These are phyloP conservation scores for Senna siamea DNA, from an alignment of 306 rosid genomes.

Conservation along the genomic window DNA sequence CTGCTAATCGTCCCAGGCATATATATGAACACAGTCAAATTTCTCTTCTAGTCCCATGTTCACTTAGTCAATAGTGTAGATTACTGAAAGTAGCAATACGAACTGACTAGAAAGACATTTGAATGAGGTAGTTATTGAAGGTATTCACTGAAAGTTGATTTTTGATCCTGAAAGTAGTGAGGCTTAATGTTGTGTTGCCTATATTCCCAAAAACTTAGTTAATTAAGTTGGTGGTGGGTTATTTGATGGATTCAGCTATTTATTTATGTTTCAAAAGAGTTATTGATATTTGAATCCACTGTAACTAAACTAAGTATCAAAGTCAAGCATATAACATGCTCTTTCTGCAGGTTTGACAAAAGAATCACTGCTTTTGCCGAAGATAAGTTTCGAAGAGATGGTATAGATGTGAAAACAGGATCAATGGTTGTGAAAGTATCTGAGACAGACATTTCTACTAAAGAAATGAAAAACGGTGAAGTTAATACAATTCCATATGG, in stretches of 20 bases:
- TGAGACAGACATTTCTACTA: constrained; percentile 78
- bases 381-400: constrained; percentile 76
- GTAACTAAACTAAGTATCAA: not conserved
- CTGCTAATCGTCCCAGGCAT: not conserved
- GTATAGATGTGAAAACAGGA: constrained; percentile 90
- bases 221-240: not conserved
- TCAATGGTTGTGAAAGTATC: constrained; percentile 93
- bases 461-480: constrained; percentile 83
- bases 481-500: constrained; percentile 81
- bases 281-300: constrained; percentile 4
- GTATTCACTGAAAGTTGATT: not conserved
- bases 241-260: not conserved
- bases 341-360: constrained; percentile 83
- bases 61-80: not conserved
- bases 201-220: not conserved
- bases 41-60: not conserved
- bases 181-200: not conserved
- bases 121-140: constrained; percentile 15
- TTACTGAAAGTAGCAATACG: not conserved
- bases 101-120: not conserved
- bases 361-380: constrained; percentile 94
- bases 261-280: not conserved
- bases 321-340: constrained; percentile 9
- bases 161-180: not conserved
- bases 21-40: constrained; percentile 30